Conservation (phyloP, 768 basidiomycete species). For the Lentinus tigrinus region DNA sequence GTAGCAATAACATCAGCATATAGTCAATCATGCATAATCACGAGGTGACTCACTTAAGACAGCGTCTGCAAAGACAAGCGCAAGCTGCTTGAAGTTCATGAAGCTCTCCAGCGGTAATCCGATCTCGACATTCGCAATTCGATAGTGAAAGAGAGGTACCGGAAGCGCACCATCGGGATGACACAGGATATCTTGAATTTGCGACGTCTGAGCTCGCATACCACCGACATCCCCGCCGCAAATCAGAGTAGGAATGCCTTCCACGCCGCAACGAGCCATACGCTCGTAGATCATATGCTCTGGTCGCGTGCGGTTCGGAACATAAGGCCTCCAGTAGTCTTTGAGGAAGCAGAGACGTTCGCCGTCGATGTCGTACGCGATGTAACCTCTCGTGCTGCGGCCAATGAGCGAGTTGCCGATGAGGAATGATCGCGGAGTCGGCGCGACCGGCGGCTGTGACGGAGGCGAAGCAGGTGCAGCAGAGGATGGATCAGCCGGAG, state of each 20-base stretch:
- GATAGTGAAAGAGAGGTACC: conserved; percentile 2
- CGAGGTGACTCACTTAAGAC: background rate
- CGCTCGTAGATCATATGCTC: conserved; percentile 7
- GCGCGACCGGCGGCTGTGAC: background rate
- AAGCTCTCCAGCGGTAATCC: background rate
- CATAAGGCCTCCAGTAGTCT: conserved; percentile 13
- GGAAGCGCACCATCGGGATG: background rate
- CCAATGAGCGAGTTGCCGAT: conserved; percentile 7
- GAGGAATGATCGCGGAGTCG: background rate
- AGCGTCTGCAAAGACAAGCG: background rate
- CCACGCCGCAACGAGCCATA: background rate
- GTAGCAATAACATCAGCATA: background rate
- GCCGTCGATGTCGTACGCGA: background rate
- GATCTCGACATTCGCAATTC: conserved; percentile 3
- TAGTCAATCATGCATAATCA: background rate
- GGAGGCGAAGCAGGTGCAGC: background rate
- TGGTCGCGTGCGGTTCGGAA: background rate
- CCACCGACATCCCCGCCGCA: conserved; percentile 13
- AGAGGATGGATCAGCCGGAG: background rate
- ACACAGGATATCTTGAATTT: background rate
- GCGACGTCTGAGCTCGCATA: background rate
- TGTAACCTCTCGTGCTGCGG: conserved; percentile 1
- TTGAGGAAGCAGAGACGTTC: conserved; percentile 9
- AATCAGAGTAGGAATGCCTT: conserved; percentile 1
- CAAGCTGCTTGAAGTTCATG: background rate